phyloP scores from a whole-genome alignment of 805 yeast species.

The Metschnikowia henanensis region DNA sequence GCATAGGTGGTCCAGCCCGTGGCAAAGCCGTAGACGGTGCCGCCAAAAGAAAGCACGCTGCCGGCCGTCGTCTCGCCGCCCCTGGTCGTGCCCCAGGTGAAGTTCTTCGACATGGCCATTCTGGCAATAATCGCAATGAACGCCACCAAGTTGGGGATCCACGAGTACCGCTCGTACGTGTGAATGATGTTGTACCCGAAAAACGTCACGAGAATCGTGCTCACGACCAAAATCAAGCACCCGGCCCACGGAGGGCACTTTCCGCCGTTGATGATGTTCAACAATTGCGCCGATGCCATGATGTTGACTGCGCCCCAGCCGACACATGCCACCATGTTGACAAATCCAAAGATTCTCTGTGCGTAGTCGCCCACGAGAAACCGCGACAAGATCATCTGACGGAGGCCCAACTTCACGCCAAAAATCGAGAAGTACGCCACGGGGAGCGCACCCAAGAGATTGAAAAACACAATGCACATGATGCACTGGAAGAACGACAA shows the following conservation, averaged over 20 bases:
- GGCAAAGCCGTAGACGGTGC: conserved; percentile 82
- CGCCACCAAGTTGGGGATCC: conserved; percentile 78
- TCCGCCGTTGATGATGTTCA: conserved; percentile 69
- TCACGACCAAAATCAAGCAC: conserved; percentile 65
- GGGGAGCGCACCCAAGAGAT: conserved; percentile 67
- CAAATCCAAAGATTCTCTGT: conserved; percentile 72
- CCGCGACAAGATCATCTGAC: conserved; percentile 84
- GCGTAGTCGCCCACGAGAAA: conserved; percentile 74
- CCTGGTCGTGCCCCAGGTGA: conserved; percentile 34
- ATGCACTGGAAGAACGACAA: conserved; percentile 74
- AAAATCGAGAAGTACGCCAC: conserved; percentile 83
- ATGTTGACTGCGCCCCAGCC: conserved; percentile 97
- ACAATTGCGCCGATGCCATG: conserved; percentile 83
- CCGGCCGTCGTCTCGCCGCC: conserved; percentile 75
- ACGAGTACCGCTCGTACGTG: conserved; percentile 77
- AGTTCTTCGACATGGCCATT: conserved; percentile 64
- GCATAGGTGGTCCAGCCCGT: conserved; percentile 96
- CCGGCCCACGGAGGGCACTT: conserved; percentile 90
- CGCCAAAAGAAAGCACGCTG: conserved; percentile 75
- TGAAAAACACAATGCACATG: conserved; percentile 69
- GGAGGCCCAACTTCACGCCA: conserved; percentile 81
- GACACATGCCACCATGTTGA: conserved; percentile 82
- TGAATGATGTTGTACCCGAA: conserved; percentile 87
- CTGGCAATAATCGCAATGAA: conserved; percentile 81
- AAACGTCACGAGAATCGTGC: conserved; percentile 71